Conservation (phyloP, 345 rosid species). For the Salix dunnii region DNA sequence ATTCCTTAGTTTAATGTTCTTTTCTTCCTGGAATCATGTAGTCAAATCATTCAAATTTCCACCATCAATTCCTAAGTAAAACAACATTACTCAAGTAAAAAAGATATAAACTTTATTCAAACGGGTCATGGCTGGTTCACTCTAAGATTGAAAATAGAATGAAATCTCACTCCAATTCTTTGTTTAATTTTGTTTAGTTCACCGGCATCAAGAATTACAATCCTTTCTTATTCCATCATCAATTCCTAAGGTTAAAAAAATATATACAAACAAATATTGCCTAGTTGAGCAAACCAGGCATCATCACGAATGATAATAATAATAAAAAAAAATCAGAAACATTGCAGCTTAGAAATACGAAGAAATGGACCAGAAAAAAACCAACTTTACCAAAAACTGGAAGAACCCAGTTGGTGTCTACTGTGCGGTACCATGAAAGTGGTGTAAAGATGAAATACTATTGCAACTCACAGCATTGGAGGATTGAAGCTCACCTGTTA, state of each 20-base stretch:
- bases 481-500: not conserved
- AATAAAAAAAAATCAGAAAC: not conserved
- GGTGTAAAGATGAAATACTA: not conserved
- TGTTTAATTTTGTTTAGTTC: not conserved
- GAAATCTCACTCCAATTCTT: not conserved
- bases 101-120: not conserved
- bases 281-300: not conserved
- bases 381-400: not conserved
- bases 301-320: not conserved
- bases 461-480: not conserved
- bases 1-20: not conserved
- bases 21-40: not conserved
- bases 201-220: not conserved
- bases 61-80: not conserved
- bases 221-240: not conserved
- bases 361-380: not conserved
- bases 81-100: not conserved
- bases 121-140: not conserved
- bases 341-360: not conserved
- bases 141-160: not conserved
- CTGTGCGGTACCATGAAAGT: not conserved
- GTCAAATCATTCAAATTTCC: not conserved
- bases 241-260: not conserved
- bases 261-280: not conserved
- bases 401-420: not conserved